Percentiles rank a stretch among this genome's conserved stretches.
These are phyloP conservation scores for Jimgerdemannia flammicorona DNA, from an alignment of 192 early-diverging fungal species.

Conservation along the genomic window DNA sequence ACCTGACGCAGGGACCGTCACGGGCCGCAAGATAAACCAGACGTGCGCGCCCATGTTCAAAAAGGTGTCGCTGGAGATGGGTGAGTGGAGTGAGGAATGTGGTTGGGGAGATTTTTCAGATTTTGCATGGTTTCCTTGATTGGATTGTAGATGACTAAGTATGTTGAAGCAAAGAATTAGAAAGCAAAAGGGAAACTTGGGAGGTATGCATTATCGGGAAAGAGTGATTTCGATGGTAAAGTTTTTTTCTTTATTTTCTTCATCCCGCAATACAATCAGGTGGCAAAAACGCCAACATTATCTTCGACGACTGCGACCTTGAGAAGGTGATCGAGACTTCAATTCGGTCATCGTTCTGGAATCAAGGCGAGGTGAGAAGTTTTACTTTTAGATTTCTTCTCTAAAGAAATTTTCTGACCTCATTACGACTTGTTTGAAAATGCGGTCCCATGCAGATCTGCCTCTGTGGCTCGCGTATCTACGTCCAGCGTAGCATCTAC, in stretches of 20 bases:
- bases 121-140: too few relatives aligned
- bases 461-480: slow-evolving; percentile 65
- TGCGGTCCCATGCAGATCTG: slow-evolving; percentile 42
- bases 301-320: slow-evolving; percentile 68
- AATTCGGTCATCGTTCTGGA: slow-evolving; percentile 56
- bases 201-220: too few relatives aligned
- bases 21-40: slow-evolving; percentile 49
- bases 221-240: background rate
- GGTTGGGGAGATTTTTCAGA: too few relatives aligned
- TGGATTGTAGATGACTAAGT: too few relatives aligned
- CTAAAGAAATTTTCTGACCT: background rate
- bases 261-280: slow-evolving; percentile 18
- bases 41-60: slow-evolving; percentile 52
- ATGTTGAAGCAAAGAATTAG: background rate
- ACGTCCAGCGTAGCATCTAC: slow-evolving; percentile 62
- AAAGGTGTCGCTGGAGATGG: slow-evolving; percentile 69
- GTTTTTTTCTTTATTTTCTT: too few relatives aligned
- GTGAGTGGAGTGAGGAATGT: slow-evolving; percentile 4
- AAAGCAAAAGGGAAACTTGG: too few relatives aligned
- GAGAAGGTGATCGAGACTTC: slow-evolving; percentile 53
- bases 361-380: slow-evolving; percentile 61
- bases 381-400: background rate
- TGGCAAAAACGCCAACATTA: slow-evolving; percentile 74
- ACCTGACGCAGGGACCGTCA: slow-evolving; percentile 40
- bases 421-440: background rate